A percentile compares a stretch with the other conserved stretches of the same genome.
Evolutionary conservation across 2,329 filamentous ascomycete species (phyloP).

Genomic region (Ascochyta pisi): DNA sequence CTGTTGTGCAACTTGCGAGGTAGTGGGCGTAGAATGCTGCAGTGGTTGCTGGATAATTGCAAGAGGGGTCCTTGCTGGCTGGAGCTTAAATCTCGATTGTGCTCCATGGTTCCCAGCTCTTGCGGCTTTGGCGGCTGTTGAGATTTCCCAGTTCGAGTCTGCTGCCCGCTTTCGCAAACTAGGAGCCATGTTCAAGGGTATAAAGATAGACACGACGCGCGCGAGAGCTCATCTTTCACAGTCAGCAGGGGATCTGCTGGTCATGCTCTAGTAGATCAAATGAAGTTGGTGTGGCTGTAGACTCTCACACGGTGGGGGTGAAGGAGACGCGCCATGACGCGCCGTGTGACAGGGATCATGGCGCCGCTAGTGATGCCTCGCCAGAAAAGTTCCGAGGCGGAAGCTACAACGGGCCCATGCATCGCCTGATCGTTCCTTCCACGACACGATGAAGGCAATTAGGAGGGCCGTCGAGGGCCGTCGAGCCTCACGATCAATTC

Average conservation of each 20-base stretch:
- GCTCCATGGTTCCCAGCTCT: not conserved
- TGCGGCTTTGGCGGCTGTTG: not conserved
- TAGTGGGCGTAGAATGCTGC: not conserved
- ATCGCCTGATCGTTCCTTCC: slow-evolving; percentile 13
- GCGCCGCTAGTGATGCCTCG: slow-evolving; percentile 14
- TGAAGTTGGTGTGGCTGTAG: not conserved
- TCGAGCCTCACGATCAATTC: not conserved
- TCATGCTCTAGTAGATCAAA: not conserved
- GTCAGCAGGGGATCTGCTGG: not conserved
- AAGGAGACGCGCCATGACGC: slow-evolving; percentile 18
- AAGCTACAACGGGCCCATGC: slow-evolving; percentile 4
- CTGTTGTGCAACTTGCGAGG: not conserved
- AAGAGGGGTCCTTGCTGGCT: not conserved
- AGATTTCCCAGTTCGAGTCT: not conserved
- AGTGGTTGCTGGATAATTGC: not conserved
- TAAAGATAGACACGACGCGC: not conserved
- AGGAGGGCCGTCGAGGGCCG: slow-evolving; percentile 27
- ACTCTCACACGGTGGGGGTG: not conserved
- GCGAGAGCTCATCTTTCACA: not conserved
- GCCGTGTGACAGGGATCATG: slow-evolving; percentile 13
- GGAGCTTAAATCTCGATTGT: not conserved
- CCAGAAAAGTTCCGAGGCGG: slow-evolving; percentile 20
- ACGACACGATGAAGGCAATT: slow-evolving; percentile 32
- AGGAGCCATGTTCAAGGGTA: not conserved
- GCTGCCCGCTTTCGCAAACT: slow-evolving; percentile 4